A percentile compares a stretch with the other conserved stretches of the same genome.
Evolutionary conservation across 441 rosid genomes (phyloP).

Genomic region (Geranium incanum): DNA sequence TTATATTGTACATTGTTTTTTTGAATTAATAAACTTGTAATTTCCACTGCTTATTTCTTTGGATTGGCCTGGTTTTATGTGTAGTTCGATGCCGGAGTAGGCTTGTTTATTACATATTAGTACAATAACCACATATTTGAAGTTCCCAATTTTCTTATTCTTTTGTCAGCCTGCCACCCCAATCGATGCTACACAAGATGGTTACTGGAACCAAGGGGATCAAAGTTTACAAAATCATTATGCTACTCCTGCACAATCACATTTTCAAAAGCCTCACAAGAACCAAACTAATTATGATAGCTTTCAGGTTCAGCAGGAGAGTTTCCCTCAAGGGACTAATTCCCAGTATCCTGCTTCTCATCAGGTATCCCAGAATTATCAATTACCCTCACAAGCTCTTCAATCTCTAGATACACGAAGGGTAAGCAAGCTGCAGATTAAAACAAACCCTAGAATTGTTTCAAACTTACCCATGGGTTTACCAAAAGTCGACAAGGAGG

Average conservation of each 20-base stretch:
- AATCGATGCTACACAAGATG: conserved; percentile 50
- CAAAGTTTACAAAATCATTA: conserved; percentile 54
- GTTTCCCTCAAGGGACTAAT: conserved; percentile 54
- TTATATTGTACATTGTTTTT: neutral
- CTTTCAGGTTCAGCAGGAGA: conserved; percentile 66
- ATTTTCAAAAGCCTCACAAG: conserved; percentile 56
- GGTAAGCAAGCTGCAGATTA: conserved; percentile 82
- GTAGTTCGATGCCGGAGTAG: neutral
- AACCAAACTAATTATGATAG: conserved; percentile 52
- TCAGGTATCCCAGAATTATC: conserved; percentile 56
- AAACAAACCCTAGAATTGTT: conserved; percentile 93
- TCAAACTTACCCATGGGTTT: conserved; percentile 70
- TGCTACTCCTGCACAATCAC: conserved; percentile 48
- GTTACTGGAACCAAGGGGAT: conserved; percentile 63
- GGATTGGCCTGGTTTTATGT: neutral
- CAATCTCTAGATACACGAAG: conserved; percentile 51
- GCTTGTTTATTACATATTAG: neutral
- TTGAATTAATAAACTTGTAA: neutral
- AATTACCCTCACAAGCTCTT: conserved; percentile 41
- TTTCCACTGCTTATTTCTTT: neutral
- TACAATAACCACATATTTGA: neutral
- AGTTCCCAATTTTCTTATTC: conserved; percentile 17
- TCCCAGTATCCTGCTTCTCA: conserved; percentile 50
- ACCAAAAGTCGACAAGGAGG: conserved; percentile 59
- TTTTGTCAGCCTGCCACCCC: conserved; percentile 54